A percentile compares a stretch with the other conserved stretches of the same genome.
Conservation (phyloP, 805 yeast genomes). For the Yamadazyma endophytica region DNA sequence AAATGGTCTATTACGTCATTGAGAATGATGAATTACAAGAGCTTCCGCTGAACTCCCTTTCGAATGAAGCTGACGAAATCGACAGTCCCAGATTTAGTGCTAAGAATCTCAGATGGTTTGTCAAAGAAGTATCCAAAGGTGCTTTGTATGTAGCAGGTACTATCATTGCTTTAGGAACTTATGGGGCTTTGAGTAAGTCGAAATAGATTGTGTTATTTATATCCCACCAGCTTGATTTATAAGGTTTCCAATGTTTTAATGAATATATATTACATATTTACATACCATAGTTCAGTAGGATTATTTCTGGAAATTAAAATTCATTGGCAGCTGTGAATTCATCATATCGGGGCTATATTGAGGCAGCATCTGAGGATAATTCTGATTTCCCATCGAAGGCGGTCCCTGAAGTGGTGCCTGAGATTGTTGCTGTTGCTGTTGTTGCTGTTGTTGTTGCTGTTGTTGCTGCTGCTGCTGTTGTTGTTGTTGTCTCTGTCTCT, state of each 20-base stretch:
- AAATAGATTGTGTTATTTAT: neutral
- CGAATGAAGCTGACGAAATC: no score
- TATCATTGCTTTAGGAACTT: slow-evolving; percentile 30
- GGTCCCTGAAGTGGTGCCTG: slow-evolving; percentile 1
- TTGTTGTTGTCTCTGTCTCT: slow-evolving; percentile 16
- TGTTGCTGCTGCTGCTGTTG: slow-evolving; percentile 14
- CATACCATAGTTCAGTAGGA: no score
- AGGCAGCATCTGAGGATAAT: slow-evolving; percentile 1
- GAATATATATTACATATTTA: slow-evolving; percentile 2
- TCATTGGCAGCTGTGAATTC: slow-evolving; percentile 16
- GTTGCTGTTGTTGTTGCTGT: slow-evolving; percentile 14
- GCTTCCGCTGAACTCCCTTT: no score
- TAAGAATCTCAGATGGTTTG: no score
- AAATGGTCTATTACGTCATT: slow-evolving; percentile 5
- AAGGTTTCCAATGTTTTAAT: slow-evolving; percentile 1
- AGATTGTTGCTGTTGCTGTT: slow-evolving; percentile 8
- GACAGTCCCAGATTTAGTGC: no score
- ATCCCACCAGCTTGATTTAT: neutral
- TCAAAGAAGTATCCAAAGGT: slow-evolving; percentile 31
- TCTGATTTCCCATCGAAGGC: neutral
- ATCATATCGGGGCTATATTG: slow-evolving; percentile 13
- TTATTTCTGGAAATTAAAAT: no score
- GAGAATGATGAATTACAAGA: no score
- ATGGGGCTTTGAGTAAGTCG: slow-evolving; percentile 20
- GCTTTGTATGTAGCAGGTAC: slow-evolving; percentile 27